These are phyloP conservation scores for Eucalyptus viminalis DNA, from an alignment of 345 rosid species.

Conservation along the genomic window DNA sequence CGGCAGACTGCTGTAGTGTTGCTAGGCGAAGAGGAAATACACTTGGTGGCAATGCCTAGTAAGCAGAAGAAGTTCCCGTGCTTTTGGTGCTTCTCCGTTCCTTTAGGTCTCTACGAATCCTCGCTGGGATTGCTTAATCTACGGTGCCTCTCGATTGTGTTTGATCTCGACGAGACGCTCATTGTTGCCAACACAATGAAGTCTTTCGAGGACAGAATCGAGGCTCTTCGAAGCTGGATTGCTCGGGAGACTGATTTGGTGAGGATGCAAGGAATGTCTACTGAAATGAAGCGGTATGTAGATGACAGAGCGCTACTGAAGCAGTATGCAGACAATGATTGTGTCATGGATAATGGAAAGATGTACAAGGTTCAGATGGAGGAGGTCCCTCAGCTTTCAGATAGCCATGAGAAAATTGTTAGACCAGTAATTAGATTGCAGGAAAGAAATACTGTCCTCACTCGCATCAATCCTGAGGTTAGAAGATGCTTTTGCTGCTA, in stretches of 20 bases:
- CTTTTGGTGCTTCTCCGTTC: slow-evolving; percentile 90
- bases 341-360: slow-evolving; percentile 60
- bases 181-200: slow-evolving; percentile 96
- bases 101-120: slow-evolving; percentile 57
- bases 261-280: slow-evolving; percentile 59
- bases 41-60: slow-evolving; percentile 98
- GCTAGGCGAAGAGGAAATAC: slow-evolving; percentile 80
- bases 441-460: slow-evolving; percentile 69
- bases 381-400: slow-evolving; percentile 57
- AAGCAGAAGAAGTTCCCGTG: slow-evolving; percentile 95
- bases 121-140: slow-evolving; percentile 74
- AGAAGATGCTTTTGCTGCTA: neutral
- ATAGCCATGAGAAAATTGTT: slow-evolving; percentile 50
- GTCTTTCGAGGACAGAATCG: slow-evolving; percentile 88
- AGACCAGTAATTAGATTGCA: slow-evolving; percentile 88
- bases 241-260: slow-evolving; percentile 62
- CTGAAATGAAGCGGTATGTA: slow-evolving; percentile 54
- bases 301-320: slow-evolving; percentile 80
- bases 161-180: slow-evolving; percentile 93
- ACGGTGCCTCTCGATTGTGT: slow-evolving; percentile 84
- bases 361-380: slow-evolving; percentile 62
- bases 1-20: slow-evolving; percentile 80
- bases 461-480: slow-evolving; percentile 98
- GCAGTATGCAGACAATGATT: slow-evolving; percentile 75
- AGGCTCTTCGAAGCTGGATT: slow-evolving; percentile 69